Base-by-base conservation (phyloP, 148 eudicot genomes). In the Heliamphora exappendiculata region DNA sequence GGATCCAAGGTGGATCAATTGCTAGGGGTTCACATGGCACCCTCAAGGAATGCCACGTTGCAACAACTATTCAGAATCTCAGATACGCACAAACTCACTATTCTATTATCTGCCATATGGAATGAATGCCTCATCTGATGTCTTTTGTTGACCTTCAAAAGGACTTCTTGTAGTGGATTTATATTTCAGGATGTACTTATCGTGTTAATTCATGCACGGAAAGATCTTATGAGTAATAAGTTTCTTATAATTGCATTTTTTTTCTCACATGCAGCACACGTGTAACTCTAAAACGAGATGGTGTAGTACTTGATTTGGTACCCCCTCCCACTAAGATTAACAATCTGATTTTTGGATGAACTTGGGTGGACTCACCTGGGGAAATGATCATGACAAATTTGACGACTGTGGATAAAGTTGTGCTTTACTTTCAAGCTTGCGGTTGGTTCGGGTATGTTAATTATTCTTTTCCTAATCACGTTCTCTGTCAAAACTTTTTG, bases 331-430 rank as follows among this genome's bases (percentile, higher is more conserved):
- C 97, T 0, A 95, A 92, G 80, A 94, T 91, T 78, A 90, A 91
- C 81, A 95, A 95, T 81, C 81, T 95, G 34, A 95, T 95, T 29
- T 95, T 95, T 81, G 97, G 98, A 67, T 90, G 97, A 65, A 95
- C 98, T 51, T 95, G 98, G 98, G 90, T 95, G 31, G 98, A 95
- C 85, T 89, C 93, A 57, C 96, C 94, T 1, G 98, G 98, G 45
- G 98, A 95, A 78, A 95, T 95, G 97, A 70, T 95, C 60, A 37
- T 95, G 89, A 82, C 96, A 70, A 95, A 95, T 83, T 73, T 87
- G 79, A 91, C 96, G 13, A 92, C 97, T 11, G 94, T 97, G 69
- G 97, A 95, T 67, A 95, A 95, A 86, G 98, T 87, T 75, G 93
- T 95, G 26, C 89, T 95, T 17, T 92, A 91, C 81, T 95, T 95